phyloP scores from a whole-genome alignment of 805 yeast species.

The Scheffersomyces spartinae region DNA sequence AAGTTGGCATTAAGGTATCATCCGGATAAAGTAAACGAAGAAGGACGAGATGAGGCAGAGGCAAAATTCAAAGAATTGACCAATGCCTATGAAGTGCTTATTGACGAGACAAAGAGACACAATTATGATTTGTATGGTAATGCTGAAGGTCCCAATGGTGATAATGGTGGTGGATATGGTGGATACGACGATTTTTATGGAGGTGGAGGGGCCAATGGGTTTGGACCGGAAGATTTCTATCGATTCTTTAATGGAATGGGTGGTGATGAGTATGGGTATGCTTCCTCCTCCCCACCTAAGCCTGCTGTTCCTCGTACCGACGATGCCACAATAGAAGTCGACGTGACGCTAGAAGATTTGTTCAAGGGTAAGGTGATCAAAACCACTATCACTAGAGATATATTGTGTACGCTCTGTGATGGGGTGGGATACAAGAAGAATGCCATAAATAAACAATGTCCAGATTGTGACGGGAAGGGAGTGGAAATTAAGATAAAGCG shows the following conservation, averaged over 20 bases:
- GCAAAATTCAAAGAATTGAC: conserved; percentile 70
- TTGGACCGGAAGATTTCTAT: conserved; percentile 65
- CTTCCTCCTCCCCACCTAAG: conserved; percentile 6
- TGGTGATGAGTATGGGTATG: conserved; percentile 6
- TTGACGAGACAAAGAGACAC: conserved; percentile 52
- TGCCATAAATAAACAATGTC: conserved; percentile 47
- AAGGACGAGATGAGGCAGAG: conserved; percentile 58
- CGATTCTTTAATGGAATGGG: conserved; percentile 47
- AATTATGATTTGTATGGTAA: conserved; percentile 51
- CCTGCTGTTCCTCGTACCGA: conserved; percentile 28
- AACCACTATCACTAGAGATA: conserved; percentile 57
- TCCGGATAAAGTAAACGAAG: conserved; percentile 78
- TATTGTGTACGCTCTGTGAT: conserved; percentile 59
- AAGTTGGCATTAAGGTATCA: conserved; percentile 74
- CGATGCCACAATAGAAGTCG: conserved; percentile 57
- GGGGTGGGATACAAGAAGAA: conserved; percentile 66
- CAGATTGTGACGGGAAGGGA: conserved; percentile 66
- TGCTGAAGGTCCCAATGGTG: conserved; percentile 16
- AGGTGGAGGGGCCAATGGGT: conserved; percentile 32
- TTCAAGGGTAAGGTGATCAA: conserved; percentile 75
- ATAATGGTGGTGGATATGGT: conserved; percentile 7
- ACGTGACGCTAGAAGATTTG: conserved; percentile 59
- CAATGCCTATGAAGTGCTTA: conserved; percentile 75
- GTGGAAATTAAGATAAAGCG: conserved; percentile 44
- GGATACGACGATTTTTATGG: conserved; percentile 26